phyloP scores from a whole-genome alignment of 2,329 filamentous ascomycete genomes.

The Fusarium gaditjirri region DNA sequence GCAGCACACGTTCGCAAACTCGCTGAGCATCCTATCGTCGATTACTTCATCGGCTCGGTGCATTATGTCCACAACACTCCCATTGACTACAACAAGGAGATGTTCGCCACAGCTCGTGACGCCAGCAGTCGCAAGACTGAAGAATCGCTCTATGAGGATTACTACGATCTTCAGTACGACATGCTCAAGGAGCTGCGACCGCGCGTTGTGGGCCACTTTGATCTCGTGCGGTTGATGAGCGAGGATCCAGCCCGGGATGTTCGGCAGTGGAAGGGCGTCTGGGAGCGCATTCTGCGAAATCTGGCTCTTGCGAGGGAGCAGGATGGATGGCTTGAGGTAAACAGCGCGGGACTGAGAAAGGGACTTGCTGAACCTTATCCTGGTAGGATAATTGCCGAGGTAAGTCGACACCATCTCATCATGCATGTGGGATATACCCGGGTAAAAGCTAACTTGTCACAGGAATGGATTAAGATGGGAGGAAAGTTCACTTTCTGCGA shows the following conservation, averaged over 20 bases:
- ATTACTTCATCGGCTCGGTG: slow-evolving; percentile 92
- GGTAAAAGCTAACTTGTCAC: slow-evolving; percentile 5
- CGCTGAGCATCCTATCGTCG: slow-evolving; percentile 69
- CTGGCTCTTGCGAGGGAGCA: slow-evolving; percentile 75
- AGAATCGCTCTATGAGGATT: slow-evolving; percentile 79
- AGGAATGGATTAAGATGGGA: slow-evolving; percentile 77
- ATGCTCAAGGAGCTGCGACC: slow-evolving; percentile 82
- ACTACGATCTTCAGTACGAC: slow-evolving; percentile 86
- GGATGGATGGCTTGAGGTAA: slow-evolving; percentile 88
- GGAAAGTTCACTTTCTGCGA: slow-evolving; percentile 92
- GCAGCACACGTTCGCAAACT: slow-evolving; percentile 69
- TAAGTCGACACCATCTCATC: slow-evolving; percentile 50
- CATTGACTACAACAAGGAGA: slow-evolving; percentile 82
- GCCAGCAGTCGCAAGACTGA: slow-evolving; percentile 62
- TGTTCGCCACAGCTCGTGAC: slow-evolving; percentile 66
- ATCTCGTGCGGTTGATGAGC: slow-evolving; percentile 86
- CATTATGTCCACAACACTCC: slow-evolving; percentile 89
- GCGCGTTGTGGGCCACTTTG: slow-evolving; percentile 90
- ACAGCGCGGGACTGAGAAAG: slow-evolving; percentile 87
- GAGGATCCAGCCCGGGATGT: slow-evolving; percentile 73
- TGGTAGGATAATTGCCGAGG: slow-evolving; percentile 78
- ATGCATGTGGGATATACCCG: background rate
- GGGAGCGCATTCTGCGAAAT: slow-evolving; percentile 80
- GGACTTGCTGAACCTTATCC: slow-evolving; percentile 93
- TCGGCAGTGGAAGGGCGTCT: slow-evolving; percentile 70